Conservation (phyloP, 1,284 basidiomycete genomes). For the Ustilago cynodontis region DNA sequence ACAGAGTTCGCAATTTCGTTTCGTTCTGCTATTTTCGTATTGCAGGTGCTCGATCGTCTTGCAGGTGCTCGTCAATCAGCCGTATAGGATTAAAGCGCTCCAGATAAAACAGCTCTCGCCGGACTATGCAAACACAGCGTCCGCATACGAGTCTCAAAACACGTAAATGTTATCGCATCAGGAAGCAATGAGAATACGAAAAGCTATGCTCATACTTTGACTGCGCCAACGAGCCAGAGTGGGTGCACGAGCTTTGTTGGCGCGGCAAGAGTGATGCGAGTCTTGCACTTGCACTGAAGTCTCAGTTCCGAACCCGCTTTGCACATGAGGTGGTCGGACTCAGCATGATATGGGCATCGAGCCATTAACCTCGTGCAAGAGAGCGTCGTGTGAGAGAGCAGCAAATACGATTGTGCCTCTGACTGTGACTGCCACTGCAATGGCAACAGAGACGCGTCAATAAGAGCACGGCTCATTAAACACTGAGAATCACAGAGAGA, state of each 20-base stretch:
- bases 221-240: neutral
- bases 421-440: no score
- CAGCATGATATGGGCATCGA: neutral
- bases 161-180: neutral
- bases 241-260: no score
- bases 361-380: neutral
- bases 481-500: neutral
- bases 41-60: conserved; percentile 70
- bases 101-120: no score
- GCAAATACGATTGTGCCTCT: neutral
- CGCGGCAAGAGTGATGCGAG: no score
- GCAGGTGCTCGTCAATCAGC: conserved; percentile 71
- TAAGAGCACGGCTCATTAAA: neutral
- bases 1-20: neutral
- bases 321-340: neutral
- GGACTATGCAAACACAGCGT: no score
- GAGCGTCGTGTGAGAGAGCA: neutral
- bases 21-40: neutral
- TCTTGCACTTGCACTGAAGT: no score
- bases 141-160: neutral
- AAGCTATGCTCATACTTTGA: neutral
- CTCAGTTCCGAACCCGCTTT: neutral
- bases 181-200: conserved; percentile 11
- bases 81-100: conserved; percentile 50
- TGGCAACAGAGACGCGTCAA: neutral